A percentile compares a stretch with the other conserved stretches of the same genome.
These are phyloP conservation scores for Liriodendron chinense DNA, from an alignment of 164 flowering plant genomes.

Conservation along the genomic window DNA sequence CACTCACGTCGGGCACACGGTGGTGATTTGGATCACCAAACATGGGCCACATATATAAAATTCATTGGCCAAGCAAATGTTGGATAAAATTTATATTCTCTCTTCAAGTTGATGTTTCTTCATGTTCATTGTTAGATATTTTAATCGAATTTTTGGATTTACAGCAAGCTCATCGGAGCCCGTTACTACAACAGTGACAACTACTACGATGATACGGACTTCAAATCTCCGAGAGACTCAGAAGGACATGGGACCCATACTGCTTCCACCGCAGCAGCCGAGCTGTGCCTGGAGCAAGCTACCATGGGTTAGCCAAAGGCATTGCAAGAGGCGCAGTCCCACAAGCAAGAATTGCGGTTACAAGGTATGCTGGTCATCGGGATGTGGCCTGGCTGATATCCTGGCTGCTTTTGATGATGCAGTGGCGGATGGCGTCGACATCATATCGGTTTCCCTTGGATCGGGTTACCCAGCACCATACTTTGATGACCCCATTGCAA, in stretches of 20 bases:
- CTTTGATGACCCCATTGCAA: constrained; percentile 16
- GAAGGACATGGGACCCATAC: constrained; percentile 28
- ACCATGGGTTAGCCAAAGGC: constrained; percentile 18
- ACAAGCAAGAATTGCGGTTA: constrained; percentile 20
- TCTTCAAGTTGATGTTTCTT: neutral
- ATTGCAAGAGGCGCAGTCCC: constrained; percentile 23
- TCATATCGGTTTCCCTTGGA: constrained; percentile 24
- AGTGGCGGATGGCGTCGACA: constrained; percentile 25
- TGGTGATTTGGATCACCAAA: too few species aligned
- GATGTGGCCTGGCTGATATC: constrained; percentile 18
- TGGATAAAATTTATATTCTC: neutral
- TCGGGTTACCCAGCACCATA: neutral
- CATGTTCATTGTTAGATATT: too few species aligned
- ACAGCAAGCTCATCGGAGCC: constrained; percentile 39
- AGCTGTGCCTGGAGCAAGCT: constrained; percentile 6
- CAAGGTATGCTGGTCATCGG: constrained; percentile 21
- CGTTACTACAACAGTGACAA: constrained; percentile 22
- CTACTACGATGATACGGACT: constrained; percentile 1
- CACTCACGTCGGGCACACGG: too few species aligned
- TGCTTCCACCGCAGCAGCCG: constrained; percentile 26
- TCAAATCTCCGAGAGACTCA: constrained; percentile 21
- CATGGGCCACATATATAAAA: too few species aligned
- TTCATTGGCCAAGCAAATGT: neutral
- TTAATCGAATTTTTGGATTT: neutral
- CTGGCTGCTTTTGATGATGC: constrained; percentile 30